Evolutionary conservation across 345 rosid species (phyloP), one percentile per base, ranked within the genome.

Genomic region (Arabidopsis arenosa): DNA sequence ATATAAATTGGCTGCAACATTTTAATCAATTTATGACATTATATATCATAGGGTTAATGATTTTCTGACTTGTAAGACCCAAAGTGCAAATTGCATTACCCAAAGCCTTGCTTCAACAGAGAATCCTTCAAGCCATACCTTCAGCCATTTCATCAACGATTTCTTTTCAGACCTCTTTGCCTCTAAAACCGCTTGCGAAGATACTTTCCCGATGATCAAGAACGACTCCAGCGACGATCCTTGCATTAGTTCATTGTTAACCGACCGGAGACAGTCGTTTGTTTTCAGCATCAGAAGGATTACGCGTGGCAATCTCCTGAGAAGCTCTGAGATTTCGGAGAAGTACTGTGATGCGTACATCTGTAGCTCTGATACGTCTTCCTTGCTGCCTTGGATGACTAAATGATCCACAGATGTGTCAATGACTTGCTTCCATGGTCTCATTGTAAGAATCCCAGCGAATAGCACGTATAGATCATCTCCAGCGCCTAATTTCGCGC

Each of bases 321-420:
- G 89, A 76, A 94, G 98, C 85, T 94, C 96, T 5, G 97, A 85
- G 75, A 94, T 94, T 79, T 94, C 86, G 56, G 88, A 79, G 79
- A 94, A 92, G 73, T 92, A 88, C 78, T 90, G 89, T 74, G 97
- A 92, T 68, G 98, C 98, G 41, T 90, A 94, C 98, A 86, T 92
- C 85, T 92, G 98, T 60, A 92, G 72, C 83, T 94, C 98, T 8
- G 95, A 88, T 11, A 81, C 80, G 40, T 90, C 96, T 62, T 79
- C 83, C n/a, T 85, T 86, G 33, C 79, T 80, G 79, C 96, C 97
- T 72, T 84, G 80, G 77, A 94, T 86, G 66, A 92, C 97, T 83
- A 94, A 82, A 83, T 94, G 98, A 77, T 92, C 96, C 64, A 89
- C 86, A 14, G 98, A 78, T 17, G 80, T 77, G 79, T 94, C 90